Percentiles rank a stretch among this genome's conserved stretches.
These are phyloP conservation scores for Zymoseptoria crescenta DNA, from an alignment of 2,329 filamentous ascomycete genomes.

Conservation along the genomic window DNA sequence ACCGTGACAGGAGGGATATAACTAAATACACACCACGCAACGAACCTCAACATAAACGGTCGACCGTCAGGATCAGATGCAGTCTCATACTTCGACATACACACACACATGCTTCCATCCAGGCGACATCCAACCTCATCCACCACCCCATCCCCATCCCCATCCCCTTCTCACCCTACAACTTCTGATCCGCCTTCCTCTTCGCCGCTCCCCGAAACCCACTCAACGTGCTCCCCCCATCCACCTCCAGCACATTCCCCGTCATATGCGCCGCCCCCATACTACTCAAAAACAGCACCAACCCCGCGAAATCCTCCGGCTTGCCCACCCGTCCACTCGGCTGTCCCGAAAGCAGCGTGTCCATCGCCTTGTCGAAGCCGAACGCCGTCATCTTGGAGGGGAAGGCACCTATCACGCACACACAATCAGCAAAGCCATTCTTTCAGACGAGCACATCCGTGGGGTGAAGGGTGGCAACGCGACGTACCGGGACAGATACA, in stretches of 20 bases:
- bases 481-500: slow-evolving; percentile 44
- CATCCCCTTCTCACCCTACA: too few species aligned
- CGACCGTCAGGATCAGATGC: too few species aligned
- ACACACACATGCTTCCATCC: background rate
- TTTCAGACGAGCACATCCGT: too few species aligned
- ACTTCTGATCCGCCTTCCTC: slow-evolving; percentile 15
- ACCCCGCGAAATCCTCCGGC: slow-evolving; percentile 41
- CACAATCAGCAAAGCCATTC: background rate
- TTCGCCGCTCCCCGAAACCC: slow-evolving; percentile 34
- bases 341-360: slow-evolving; percentile 40
- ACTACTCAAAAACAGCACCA: slow-evolving; percentile 39
- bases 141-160: background rate
- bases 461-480: too few species aligned
- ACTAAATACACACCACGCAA: too few species aligned
- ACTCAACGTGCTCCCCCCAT: slow-evolving; percentile 39
- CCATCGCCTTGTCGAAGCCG: slow-evolving; percentile 40
- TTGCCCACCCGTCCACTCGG: slow-evolving; percentile 42
- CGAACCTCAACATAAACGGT: too few species aligned
- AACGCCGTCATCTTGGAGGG: slow-evolving; percentile 49
- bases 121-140: background rate
- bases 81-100: background rate
- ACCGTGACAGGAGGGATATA: too few species aligned
- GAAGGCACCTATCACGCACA: slow-evolving; percentile 34
- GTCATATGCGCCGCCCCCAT: slow-evolving; percentile 39
- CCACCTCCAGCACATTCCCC: slow-evolving; percentile 42